phyloP scores from a whole-genome alignment of 805 yeast species.

The Candida ipomoeae region DNA sequence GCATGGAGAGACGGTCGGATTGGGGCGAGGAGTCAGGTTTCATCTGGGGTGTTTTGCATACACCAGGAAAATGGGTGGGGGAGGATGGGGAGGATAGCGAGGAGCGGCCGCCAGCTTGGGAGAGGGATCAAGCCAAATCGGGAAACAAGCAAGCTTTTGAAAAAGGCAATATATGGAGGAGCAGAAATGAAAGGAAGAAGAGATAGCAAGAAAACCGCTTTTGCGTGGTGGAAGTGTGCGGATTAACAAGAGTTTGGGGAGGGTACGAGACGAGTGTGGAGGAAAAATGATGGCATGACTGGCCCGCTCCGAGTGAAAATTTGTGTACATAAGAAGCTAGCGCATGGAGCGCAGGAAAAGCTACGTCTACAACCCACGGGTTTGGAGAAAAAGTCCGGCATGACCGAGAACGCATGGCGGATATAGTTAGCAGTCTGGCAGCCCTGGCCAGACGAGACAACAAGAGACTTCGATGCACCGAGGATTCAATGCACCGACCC shows the following conservation, averaged over 20 bases:
- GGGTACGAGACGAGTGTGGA: background rate
- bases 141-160: background rate
- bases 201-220: background rate
- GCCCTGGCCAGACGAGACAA: background rate
- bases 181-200: background rate
- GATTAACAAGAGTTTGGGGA: background rate
- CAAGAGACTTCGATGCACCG: background rate
- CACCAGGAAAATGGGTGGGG: background rate
- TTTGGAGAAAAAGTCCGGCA: slow-evolving; percentile 4
- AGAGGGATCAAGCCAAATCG: background rate
- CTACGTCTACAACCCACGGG: background rate
- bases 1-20: slow-evolving; percentile 5
- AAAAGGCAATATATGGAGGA: background rate
- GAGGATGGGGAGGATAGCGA: background rate
- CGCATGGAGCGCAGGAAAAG: slow-evolving; percentile 4
- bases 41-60: background rate
- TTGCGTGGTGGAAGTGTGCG: background rate
- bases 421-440: background rate
- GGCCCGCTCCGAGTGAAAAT: slow-evolving; percentile 1
- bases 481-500: background rate
- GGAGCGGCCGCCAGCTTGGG: background rate
- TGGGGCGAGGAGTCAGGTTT: background rate
- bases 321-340: background rate
- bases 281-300: slow-evolving; percentile 4
- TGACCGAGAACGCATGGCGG: background rate